These are phyloP conservation scores for Podila epigama DNA, from an alignment of 192 early-diverging fungal species.

Conservation along the genomic window DNA sequence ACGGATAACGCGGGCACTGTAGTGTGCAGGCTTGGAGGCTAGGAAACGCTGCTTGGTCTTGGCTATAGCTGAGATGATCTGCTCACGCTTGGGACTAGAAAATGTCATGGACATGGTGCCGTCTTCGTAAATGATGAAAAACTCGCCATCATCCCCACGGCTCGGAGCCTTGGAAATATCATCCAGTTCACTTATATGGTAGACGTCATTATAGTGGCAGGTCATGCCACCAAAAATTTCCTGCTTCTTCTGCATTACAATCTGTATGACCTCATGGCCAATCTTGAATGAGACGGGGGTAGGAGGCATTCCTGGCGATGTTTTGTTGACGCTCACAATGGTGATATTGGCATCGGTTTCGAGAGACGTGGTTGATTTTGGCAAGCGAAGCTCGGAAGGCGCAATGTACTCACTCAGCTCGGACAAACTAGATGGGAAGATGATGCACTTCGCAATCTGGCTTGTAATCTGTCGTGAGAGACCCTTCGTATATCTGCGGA, in stretches of 20 bases:
- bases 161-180: constrained; percentile 66
- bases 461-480: constrained; percentile 56
- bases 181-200: constrained; percentile 82
- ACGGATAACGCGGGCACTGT: constrained; percentile 77
- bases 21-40: constrained; percentile 65
- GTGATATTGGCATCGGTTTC: constrained; percentile 74
- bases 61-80: constrained; percentile 73
- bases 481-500: constrained; percentile 74
- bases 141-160: constrained; percentile 74
- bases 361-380: constrained; percentile 75
- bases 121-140: constrained; percentile 80
- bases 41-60: constrained; percentile 75
- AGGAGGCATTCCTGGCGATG: constrained; percentile 69
- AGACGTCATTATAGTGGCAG: constrained; percentile 85
- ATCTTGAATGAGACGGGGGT: constrained; percentile 85
- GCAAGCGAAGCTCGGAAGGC: constrained; percentile 76
- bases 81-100: constrained; percentile 76
- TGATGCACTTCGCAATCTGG: constrained; percentile 67
- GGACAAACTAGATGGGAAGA: constrained; percentile 71
- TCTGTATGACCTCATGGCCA: constrained; percentile 82
- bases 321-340: constrained; percentile 71
- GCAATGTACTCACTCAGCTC: constrained; percentile 82
- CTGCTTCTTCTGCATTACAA: constrained; percentile 76
- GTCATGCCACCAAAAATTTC: constrained; percentile 76
- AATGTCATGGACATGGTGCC: constrained; percentile 71